Percentiles rank a stretch among this genome's conserved stretches.
Conservation (phyloP, 148 eudicot genomes). For the Agrostemma githago region DNA sequence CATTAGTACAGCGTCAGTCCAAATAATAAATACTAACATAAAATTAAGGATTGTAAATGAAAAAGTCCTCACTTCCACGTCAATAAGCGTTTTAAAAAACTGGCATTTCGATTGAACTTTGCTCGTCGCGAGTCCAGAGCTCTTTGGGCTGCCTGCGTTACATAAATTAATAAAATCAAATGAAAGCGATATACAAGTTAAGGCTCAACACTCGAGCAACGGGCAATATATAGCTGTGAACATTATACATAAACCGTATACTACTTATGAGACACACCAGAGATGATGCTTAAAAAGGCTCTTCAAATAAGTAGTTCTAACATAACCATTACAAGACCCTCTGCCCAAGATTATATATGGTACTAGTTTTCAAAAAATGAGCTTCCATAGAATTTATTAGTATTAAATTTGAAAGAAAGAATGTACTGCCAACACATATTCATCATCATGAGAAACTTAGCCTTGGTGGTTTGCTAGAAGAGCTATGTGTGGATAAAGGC, state of each 20-base stretch:
- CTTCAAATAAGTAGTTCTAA: neutral
- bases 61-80: conserved; percentile 71
- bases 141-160: conserved; percentile 52
- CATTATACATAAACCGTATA: too few species aligned
- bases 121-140: conserved; percentile 53
- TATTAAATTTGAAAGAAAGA: neutral
- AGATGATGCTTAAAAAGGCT: neutral
- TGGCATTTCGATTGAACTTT: conserved; percentile 67
- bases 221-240: neutral
- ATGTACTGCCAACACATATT: neutral
- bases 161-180: neutral
- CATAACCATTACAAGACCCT: conserved; percentile 2
- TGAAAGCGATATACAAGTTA: neutral
- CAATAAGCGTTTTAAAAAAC: conserved; percentile 63
- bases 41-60: conserved; percentile 12
- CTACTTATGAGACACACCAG: neutral
- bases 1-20: neutral
- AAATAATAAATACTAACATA: neutral
- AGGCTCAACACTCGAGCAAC: neutral
- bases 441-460: neutral
- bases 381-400: neutral
- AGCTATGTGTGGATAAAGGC: neutral
- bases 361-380: neutral
- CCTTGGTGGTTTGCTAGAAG: neutral
- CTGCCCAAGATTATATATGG: neutral